Evolutionary conservation across 2,329 filamentous ascomycete species (phyloP), one percentile per base, ranked within the genome.

Genomic region (Helminthosporium solani): DNA sequence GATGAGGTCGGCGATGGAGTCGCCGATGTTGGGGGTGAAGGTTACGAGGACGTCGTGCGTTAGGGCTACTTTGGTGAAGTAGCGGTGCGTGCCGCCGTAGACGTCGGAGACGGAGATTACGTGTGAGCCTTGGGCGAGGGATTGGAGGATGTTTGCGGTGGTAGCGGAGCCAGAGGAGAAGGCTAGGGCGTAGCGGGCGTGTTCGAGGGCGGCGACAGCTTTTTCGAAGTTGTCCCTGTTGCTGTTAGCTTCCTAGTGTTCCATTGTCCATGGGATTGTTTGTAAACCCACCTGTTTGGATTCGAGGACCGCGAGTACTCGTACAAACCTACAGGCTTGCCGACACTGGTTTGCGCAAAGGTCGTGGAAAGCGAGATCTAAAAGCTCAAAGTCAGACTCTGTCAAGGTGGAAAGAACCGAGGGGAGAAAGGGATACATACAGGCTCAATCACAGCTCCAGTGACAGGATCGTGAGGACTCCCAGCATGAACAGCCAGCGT

Each of bases 91-190:
- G 60, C 94, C 94, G 60, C 94, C 94, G 72, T 99, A 99, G 61
- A 99, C 91, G 71, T 99, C 94, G 36, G 90, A 95, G 38, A 99
- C 90, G 51, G 90, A 96, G 61, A 99, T 86, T 63, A 99, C 89
- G 75, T 99, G 94, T 38, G 89, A 94, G 52, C 90, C 91, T 11
- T 87, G 80, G 19, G 92, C 90, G 47, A 99, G 82, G 58, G 88
- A 94, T 75, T 97, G 94, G 47, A 99, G 83, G 65, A 99, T 90
- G 60, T 83, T 89, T 50, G 94, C 92, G 0, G 94, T 99, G 44
- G 94, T 90, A 34, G 94, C 92, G 58, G 89, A 95, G 61, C 94
- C 94, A 20, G 90, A 96, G 35, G 88, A 87, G 75, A 96, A 99
- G 54, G 94, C 92, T 44, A 99, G 84, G 36, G 94, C 94, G 70